Evolutionary conservation across 306 rosid species (phyloP).

Genomic region (Luffa acutangula): DNA sequence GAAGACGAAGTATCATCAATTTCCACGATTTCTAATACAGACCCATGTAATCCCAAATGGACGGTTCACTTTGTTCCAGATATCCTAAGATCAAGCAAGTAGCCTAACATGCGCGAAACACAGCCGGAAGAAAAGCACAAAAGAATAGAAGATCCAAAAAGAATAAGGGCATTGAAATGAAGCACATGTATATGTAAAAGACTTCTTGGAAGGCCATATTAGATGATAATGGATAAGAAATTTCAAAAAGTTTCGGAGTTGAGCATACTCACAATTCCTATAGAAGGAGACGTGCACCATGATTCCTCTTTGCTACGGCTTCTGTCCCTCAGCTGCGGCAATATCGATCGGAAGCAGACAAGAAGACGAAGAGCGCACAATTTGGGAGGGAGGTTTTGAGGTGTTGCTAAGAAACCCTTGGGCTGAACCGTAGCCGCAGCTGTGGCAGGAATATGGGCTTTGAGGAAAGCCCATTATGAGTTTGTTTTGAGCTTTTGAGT

Average conservation of each 20-base stretch:
- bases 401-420: not conserved
- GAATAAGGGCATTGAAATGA: not conserved
- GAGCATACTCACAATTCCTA: not conserved
- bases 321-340: not conserved
- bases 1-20: too few relatives aligned
- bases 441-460: not conserved
- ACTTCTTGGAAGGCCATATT: not conserved
- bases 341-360: not conserved
- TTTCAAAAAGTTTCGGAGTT: not conserved
- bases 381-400: not conserved
- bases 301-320: not conserved
- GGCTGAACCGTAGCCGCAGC: not conserved
- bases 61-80: not conserved
- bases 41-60: not conserved
- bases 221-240: not conserved
- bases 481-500: not conserved
- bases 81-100: not conserved
- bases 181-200: not conserved
- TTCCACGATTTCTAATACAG: not conserved
- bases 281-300: constrained; percentile 7
- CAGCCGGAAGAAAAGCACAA: not conserved
- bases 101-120: not conserved
- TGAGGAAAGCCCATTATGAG: not conserved
- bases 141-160: not conserved
- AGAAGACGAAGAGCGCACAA: not conserved